Conservation (phyloP, 352 stramenopile species). For the Phytophthora hibernalis region DNA sequence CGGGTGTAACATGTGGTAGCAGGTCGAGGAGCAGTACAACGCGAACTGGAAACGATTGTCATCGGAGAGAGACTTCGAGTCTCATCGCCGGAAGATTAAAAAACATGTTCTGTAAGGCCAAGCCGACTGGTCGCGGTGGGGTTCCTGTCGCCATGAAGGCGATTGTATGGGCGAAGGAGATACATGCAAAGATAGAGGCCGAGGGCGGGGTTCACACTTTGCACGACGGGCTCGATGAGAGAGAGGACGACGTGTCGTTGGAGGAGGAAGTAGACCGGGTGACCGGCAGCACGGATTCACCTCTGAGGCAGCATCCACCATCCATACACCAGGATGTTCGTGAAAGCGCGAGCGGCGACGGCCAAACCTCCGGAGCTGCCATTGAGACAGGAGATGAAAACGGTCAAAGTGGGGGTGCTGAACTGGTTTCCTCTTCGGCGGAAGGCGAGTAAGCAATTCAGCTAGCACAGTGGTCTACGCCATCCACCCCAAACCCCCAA, state of each 20-base stretch:
- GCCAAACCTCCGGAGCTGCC: too few species aligned
- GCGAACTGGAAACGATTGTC: background rate
- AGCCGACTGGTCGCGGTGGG: background rate
- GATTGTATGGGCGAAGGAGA: background rate
- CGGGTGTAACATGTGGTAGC: constrained; percentile 1
- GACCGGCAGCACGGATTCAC: too few species aligned
- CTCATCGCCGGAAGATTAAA: constrained; percentile 7
- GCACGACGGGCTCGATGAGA: background rate
- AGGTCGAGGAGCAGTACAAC: constrained; percentile 1
- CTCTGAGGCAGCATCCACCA: too few species aligned
- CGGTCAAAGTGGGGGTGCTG: too few species aligned
- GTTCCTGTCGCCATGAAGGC: background rate
- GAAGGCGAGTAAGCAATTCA: too few species aligned
- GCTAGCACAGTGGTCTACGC: too few species aligned
- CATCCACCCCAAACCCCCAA: too few species aligned
- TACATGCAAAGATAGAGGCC: background rate
- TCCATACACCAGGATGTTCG: too few species aligned
- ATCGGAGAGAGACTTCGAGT: constrained; percentile 2
- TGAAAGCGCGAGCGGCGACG: too few species aligned
- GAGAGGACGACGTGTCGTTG: background rate
- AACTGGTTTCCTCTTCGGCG: too few species aligned
- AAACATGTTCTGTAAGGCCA: background rate
- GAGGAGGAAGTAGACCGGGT: too few species aligned
- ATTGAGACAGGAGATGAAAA: too few species aligned
- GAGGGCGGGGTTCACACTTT: background rate